phyloP scores from a whole-genome alignment of 768 basidiomycete species.

The Suillus fuscotomentosus region DNA sequence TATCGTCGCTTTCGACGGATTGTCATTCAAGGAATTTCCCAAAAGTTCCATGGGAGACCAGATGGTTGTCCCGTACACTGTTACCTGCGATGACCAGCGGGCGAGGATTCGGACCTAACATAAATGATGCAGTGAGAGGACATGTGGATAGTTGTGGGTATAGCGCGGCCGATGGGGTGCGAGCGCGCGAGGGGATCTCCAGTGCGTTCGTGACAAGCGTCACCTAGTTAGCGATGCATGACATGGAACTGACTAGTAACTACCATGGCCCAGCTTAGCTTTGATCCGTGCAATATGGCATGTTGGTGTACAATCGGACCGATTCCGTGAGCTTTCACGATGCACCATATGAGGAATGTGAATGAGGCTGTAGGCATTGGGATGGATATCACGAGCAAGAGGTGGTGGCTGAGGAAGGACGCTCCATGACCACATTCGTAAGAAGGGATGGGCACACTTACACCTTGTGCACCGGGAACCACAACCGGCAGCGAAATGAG shows the following conservation, averaged over 20 bases:
- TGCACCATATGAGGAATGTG: constrained; percentile 75
- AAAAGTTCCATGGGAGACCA: constrained; percentile 79
- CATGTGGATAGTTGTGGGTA: constrained; percentile 71
- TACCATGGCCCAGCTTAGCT: constrained; percentile 78
- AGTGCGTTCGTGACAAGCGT: constrained; percentile 75
- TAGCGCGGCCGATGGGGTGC: constrained; percentile 54
- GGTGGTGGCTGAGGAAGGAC: constrained; percentile 51
- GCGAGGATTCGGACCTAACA: constrained; percentile 83
- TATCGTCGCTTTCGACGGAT: constrained; percentile 60
- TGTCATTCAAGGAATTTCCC: constrained; percentile 62
- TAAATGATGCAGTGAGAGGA: constrained; percentile 69
- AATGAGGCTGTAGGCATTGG: constrained; percentile 69
- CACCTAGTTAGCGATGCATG: constrained; percentile 79
- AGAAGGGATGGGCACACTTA: constrained; percentile 32
- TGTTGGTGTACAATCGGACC: constrained; percentile 73
- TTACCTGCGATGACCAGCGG: constrained; percentile 65
- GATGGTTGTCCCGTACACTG: constrained; percentile 74
- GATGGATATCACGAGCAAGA: constrained; percentile 78
- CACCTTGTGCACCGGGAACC: constrained; percentile 83
- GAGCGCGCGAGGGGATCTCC: constrained; percentile 70
- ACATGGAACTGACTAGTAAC: constrained; percentile 53
- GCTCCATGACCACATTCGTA: constrained; percentile 6
- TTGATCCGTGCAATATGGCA: constrained; percentile 59
- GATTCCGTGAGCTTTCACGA: constrained; percentile 73
- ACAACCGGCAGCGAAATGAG: constrained; percentile 74